phyloP scores from a whole-genome alignment of 805 yeast genomes.

The Saturnispora ahearnii region DNA sequence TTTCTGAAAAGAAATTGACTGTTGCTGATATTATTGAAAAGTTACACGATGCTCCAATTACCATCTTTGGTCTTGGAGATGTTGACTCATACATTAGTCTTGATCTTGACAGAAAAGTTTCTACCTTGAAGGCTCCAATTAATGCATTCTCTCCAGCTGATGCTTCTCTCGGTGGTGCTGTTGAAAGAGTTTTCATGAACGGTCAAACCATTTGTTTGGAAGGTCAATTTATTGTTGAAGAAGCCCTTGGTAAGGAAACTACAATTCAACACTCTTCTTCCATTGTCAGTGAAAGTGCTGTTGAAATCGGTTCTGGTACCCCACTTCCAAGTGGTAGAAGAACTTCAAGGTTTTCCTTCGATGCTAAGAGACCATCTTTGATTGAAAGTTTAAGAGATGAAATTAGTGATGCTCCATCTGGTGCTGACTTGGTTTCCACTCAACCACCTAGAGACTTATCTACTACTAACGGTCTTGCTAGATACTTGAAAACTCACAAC shows the following conservation, averaged over 20 bases:
- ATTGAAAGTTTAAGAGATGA: constrained; percentile 22
- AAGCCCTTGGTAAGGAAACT: constrained; percentile 55
- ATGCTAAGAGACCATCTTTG: constrained; percentile 30
- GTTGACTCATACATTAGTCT: constrained; percentile 75
- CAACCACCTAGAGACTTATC: constrained; percentile 64
- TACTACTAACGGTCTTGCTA: constrained; percentile 71
- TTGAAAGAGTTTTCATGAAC: constrained; percentile 77
- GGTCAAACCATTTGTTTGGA: constrained; percentile 78
- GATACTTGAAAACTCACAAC: constrained; percentile 71
- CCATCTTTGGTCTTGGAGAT: constrained; percentile 73
- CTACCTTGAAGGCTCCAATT: constrained; percentile 33
- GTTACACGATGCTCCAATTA: constrained; percentile 73
- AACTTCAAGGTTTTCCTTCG: constrained; percentile 44
- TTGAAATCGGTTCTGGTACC: constrained; percentile 16
- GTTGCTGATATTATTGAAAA: constrained; percentile 61
- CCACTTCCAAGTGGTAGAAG: constrained; percentile 30
- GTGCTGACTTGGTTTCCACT: constrained; percentile 64
- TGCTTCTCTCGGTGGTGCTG: constrained; percentile 62
- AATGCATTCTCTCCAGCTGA: constrained; percentile 49
- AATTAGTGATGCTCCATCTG: constrained; percentile 40
- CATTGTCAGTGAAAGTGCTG: constrained; percentile 9
- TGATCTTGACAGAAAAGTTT: constrained; percentile 61
- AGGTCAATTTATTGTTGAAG: constrained; percentile 55
- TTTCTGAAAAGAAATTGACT: constrained; percentile 61
- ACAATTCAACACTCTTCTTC: constrained; percentile 36